These are phyloP conservation scores for Mortierella sp. DNA, from an alignment of 371 early-diverging fungal species.

Conservation along the genomic window DNA sequence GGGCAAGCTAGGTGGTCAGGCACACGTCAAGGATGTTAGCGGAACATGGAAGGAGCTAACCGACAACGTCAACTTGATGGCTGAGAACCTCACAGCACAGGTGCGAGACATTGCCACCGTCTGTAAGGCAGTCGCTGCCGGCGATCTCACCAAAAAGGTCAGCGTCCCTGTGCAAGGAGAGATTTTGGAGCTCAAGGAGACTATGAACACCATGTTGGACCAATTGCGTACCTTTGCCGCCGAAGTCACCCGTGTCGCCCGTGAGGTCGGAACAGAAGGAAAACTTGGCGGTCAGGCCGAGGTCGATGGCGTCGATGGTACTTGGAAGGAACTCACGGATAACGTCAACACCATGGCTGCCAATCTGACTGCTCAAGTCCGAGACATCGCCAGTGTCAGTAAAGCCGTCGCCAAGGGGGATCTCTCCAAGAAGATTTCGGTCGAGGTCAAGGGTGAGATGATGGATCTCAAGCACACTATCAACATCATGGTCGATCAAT, in stretches of 20 bases:
- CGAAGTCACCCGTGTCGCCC: slow-evolving; percentile 74
- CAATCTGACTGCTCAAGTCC: slow-evolving; percentile 76
- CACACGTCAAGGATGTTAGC: slow-evolving; percentile 62
- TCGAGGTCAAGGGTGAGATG: slow-evolving; percentile 60
- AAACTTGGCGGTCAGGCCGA: slow-evolving; percentile 75
- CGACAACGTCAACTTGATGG: slow-evolving; percentile 68
- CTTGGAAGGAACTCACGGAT: slow-evolving; percentile 80
- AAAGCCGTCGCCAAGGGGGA: slow-evolving; percentile 81
- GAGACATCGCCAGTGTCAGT: slow-evolving; percentile 76
- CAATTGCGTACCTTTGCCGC: slow-evolving; percentile 68
- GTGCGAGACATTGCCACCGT: slow-evolving; percentile 66
- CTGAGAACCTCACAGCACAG: slow-evolving; percentile 63
- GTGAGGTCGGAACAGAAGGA: slow-evolving; percentile 76
- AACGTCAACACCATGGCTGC: slow-evolving; percentile 78
- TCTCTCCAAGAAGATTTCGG: slow-evolving; percentile 68
- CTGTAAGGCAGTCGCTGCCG: slow-evolving; percentile 64
- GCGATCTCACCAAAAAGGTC: slow-evolving; percentile 62
- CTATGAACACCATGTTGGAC: slow-evolving; percentile 72
- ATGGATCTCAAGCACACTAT: slow-evolving; percentile 70
- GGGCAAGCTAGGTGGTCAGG: slow-evolving; percentile 63
- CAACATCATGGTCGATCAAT: slow-evolving; percentile 74
- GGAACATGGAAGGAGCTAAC: slow-evolving; percentile 71
- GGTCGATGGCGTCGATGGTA: slow-evolving; percentile 73
- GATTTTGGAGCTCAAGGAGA: slow-evolving; percentile 63
- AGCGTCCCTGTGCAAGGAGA: slow-evolving; percentile 62